Conservation (phyloP, 495 filamentous ascomycete species). For the Parachaetomium inaequale region DNA sequence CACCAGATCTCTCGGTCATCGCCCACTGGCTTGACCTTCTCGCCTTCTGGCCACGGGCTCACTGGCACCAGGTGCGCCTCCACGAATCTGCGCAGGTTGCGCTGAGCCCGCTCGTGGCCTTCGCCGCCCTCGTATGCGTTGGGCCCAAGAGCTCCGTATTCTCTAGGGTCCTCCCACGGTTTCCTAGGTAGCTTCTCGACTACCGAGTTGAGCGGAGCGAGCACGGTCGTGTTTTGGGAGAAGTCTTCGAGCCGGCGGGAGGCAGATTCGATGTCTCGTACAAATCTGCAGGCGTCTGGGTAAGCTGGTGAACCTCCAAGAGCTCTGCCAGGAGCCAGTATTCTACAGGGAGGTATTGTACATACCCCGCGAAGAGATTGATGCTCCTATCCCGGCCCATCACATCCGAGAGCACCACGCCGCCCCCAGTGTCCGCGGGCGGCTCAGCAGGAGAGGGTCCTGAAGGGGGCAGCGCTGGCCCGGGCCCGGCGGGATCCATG, state of each 20-base stretch:
- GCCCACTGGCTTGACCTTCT: conserved; percentile 69
- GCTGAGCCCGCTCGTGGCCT: conserved; percentile 74
- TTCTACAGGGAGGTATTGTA: neutral
- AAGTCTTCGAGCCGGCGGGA: conserved; percentile 66
- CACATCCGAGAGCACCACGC: conserved; percentile 73
- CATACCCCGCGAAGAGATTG: conserved; percentile 73
- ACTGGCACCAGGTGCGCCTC: conserved; percentile 77
- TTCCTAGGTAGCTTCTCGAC: conserved; percentile 79
- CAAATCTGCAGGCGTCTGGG: conserved; percentile 44
- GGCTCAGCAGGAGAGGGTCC: conserved; percentile 35
- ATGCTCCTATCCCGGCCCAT: conserved; percentile 77
- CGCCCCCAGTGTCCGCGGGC: conserved; percentile 37
- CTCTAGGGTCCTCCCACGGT: conserved; percentile 87
- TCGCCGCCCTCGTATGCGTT: conserved; percentile 74
- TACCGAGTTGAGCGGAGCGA: conserved; percentile 81
- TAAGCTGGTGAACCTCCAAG: neutral
- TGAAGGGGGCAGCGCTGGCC: conserved; percentile 35
- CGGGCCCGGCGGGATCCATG: conserved; percentile 37
- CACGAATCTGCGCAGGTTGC: conserved; percentile 78
- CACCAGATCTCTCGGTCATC: conserved; percentile 68
- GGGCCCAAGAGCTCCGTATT: conserved; percentile 70
- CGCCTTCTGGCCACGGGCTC: conserved; percentile 75
- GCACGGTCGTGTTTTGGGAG: conserved; percentile 74
- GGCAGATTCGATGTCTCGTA: conserved; percentile 72
- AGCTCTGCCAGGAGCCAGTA: neutral